Conservation (phyloP, 768 basidiomycete genomes). For the Hortiboletus campestris region DNA sequence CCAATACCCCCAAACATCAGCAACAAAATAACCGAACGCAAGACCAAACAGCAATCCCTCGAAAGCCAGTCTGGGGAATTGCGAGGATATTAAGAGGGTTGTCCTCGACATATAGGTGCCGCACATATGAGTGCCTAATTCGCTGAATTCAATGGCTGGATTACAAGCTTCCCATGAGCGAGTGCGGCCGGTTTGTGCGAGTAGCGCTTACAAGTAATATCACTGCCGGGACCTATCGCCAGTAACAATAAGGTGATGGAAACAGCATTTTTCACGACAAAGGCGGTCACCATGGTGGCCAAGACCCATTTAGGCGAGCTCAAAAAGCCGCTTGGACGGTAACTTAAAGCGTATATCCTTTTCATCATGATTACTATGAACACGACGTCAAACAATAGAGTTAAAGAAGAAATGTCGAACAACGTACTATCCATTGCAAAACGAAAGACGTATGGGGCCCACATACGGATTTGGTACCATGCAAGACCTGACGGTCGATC, state of each 20-base stretch:
- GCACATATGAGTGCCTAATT: constrained; percentile 1
- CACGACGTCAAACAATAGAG: neutral
- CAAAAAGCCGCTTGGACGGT: neutral
- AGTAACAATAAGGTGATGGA: constrained; percentile 10
- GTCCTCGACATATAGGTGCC: neutral
- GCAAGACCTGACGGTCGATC: constrained; percentile 9
- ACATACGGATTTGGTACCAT: constrained; percentile 13
- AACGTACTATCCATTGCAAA: constrained; percentile 20
- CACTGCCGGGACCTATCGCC: constrained; percentile 9
- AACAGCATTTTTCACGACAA: constrained; percentile 3
- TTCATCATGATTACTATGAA: constrained; percentile 21
- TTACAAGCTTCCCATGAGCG: neutral
- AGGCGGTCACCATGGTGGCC: constrained; percentile 1
- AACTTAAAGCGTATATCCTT: constrained; percentile 16
- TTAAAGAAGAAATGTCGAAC: neutral
- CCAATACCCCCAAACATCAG: constrained; percentile 4
- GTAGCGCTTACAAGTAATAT: constrained; percentile 2
- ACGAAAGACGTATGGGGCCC: constrained; percentile 14
- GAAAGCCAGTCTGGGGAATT: constrained; percentile 13
- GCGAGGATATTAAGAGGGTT: neutral
- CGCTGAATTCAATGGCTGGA: neutral
- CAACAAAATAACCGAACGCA: constrained; percentile 10
- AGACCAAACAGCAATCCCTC: constrained; percentile 16
- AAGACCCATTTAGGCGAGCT: constrained; percentile 6
- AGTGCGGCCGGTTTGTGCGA: neutral